Evolutionary conservation across 495 filamentous ascomycete genomes (phyloP), one percentile per base, ranked within the genome.

Genomic region (Talaromyces nanjingensis): DNA sequence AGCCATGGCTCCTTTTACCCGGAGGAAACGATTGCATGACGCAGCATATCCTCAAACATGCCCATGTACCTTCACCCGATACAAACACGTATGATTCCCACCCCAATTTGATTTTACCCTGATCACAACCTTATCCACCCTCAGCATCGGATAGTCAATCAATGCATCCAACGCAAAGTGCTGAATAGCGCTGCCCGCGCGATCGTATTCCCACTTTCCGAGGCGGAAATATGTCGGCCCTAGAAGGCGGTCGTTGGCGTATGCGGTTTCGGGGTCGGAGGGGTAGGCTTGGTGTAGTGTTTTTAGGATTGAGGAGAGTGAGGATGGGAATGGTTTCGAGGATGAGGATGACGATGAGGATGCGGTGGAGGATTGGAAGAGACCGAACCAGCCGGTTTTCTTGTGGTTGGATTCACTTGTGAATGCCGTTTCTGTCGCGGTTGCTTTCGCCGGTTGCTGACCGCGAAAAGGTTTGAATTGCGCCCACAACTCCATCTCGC

Each of bases 91-190:
- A 42, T 73, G 65, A 18, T 75, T 64, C 2, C 71, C 70, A 3
- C 79, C 81, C 79, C 79, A 84, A 56, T 81, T 84, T 2, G 73
- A 75, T 18, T 74, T 80, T 7, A 80, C 73, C 2, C 81, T 72
- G 47, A 83, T 69, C 6, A 74, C 76, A 22, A 83, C 70, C 59
- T 76, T 73, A 49, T 76, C 68, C 14, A 77, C 76, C 5, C 74
- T 70, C 9, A 83, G 63, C 0, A 67, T 72, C 2, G 70, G 70
- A 7, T 78, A 68, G 25, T 80, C 71, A 45, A 81, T 67, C 12
- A 74, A 54, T 9, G 74, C 68, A 60, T 73, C 69, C 9, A 77
- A 59, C 2, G 63, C 20, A 62, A 81, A 80, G 4, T 59, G 20
- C 63, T 84, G 81, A 14, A 73, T 64, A 3, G 76, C 45, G 9